Conservation (phyloP, 768 basidiomycete genomes). For the Leccinum variicolor region DNA sequence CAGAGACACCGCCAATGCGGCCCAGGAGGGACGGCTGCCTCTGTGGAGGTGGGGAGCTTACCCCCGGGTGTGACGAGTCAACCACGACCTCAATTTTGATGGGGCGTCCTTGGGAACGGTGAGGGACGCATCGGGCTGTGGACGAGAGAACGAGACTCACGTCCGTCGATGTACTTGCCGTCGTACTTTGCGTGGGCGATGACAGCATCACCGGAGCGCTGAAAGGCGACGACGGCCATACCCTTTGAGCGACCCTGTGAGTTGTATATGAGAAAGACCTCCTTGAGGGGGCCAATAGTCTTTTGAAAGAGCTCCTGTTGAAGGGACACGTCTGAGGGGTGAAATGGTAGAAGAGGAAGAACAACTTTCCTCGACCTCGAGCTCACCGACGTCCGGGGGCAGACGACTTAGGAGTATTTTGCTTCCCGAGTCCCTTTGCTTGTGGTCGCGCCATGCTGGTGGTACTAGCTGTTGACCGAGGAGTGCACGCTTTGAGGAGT, state of each 20-base stretch:
- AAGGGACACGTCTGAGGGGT: slow-evolving; percentile 6
- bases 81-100: slow-evolving; percentile 63
- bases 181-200: slow-evolving; percentile 67
- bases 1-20: slow-evolving; percentile 29
- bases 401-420: slow-evolving; percentile 66
- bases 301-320: slow-evolving; percentile 71
- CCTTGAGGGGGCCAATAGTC: slow-evolving; percentile 71
- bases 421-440: slow-evolving; percentile 46
- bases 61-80: slow-evolving; percentile 35
- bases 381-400: slow-evolving; percentile 65
- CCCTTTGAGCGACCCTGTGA: slow-evolving; percentile 73
- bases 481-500: slow-evolving; percentile 51
- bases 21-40: slow-evolving; percentile 37
- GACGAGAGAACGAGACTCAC: slow-evolving; percentile 29
- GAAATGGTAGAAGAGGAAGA: background rate
- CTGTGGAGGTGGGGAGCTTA: slow-evolving; percentile 23
- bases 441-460: slow-evolving; percentile 58
- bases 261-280: slow-evolving; percentile 71
- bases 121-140: background rate
- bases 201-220: slow-evolving; percentile 58
- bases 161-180: slow-evolving; percentile 71
- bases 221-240: slow-evolving; percentile 73
- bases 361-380: slow-evolving; percentile 59
- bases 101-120: slow-evolving; percentile 48
- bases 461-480: slow-evolving; percentile 53